Conservation (phyloP, 805 yeast genomes). For the Hanseniaspora lindneri region DNA sequence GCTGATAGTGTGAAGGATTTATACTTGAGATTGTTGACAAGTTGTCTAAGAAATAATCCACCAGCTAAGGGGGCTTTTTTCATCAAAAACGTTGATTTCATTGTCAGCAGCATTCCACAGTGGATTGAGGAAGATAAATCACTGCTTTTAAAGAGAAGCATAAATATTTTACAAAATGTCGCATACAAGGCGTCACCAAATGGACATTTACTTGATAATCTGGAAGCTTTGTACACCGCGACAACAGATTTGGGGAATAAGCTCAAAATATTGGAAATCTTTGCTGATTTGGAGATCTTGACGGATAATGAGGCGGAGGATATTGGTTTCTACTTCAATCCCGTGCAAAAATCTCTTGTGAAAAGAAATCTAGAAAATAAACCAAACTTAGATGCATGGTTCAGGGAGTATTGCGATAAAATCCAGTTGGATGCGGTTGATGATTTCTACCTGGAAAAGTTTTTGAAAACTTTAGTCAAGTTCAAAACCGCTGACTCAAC, state of each 20-base stretch:
- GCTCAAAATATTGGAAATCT: constrained; percentile 25
- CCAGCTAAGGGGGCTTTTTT: constrained; percentile 36
- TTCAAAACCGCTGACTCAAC: constrained; percentile 26
- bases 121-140: constrained; percentile 6
- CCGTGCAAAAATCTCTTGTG: constrained; percentile 15
- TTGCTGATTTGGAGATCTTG: constrained; percentile 18
- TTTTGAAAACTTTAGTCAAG: constrained; percentile 32
- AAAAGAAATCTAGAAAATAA: constrained; percentile 14
- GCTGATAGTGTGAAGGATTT: constrained; percentile 35
- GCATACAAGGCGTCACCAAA: constrained; percentile 17
- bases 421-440: constrained; percentile 25
- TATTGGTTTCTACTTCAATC: constrained; percentile 12
- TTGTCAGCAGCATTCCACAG: constrained; percentile 24
- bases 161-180: constrained; percentile 25
- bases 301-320: constrained; percentile 9
- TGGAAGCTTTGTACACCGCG: constrained; percentile 20
- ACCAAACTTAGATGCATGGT: constrained; percentile 22
- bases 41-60: constrained; percentile 64
- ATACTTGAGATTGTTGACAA: constrained; percentile 48
- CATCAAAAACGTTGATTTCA: constrained; percentile 32
- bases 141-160: constrained; percentile 22
- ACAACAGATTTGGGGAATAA: constrained; percentile 22
- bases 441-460: constrained; percentile 34
- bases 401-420: constrained; percentile 22
- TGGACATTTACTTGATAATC: constrained; percentile 18